Percentiles rank a stretch among this genome's conserved stretches.
Evolutionary conservation across 108 stramenopile species (phyloP).

Genomic region (Stephanodiscus triporus): DNA sequence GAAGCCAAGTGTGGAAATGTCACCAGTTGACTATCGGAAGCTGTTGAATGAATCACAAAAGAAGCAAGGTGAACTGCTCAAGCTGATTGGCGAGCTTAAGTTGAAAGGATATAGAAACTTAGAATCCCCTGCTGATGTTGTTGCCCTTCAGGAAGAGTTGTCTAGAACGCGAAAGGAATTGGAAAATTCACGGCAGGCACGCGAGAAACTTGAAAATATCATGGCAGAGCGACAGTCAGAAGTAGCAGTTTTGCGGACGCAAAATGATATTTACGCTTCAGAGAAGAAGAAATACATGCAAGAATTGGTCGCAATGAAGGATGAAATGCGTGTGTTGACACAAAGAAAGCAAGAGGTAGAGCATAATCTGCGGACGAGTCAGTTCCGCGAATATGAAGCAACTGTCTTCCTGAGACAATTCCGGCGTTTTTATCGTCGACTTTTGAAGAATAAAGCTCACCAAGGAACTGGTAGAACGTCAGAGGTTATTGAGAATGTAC

Average conservation of each 20-base stretch:
- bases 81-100: conserved; percentile 61
- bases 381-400: conserved; percentile 89
- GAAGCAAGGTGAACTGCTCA: conserved; percentile 61
- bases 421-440: conserved; percentile 75
- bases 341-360: conserved; percentile 68
- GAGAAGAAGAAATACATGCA: conserved; percentile 62
- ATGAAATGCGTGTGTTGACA: conserved; percentile 52
- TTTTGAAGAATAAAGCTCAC: conserved; percentile 68
- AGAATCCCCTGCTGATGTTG: conserved; percentile 41
- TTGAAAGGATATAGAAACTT: conserved; percentile 45
- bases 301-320: conserved; percentile 59
- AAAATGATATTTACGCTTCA: conserved; percentile 61
- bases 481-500: conserved; percentile 61
- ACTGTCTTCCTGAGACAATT: conserved; percentile 85
- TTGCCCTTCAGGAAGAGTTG: conserved; percentile 40
- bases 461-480: conserved; percentile 68
- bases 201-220: conserved; percentile 49
- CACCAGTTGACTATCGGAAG: conserved; percentile 53
- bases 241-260: conserved; percentile 65
- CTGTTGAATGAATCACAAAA: conserved; percentile 61
- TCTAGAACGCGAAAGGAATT: conserved; percentile 32
- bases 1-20: conserved; percentile 42
- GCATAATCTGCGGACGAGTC: conserved; percentile 74
- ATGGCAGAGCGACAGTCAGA: conserved; percentile 64
- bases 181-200: conserved; percentile 27